Base-by-base conservation (phyloP, 805 yeast genomes). In the Pichia membranifaciens region DNA sequence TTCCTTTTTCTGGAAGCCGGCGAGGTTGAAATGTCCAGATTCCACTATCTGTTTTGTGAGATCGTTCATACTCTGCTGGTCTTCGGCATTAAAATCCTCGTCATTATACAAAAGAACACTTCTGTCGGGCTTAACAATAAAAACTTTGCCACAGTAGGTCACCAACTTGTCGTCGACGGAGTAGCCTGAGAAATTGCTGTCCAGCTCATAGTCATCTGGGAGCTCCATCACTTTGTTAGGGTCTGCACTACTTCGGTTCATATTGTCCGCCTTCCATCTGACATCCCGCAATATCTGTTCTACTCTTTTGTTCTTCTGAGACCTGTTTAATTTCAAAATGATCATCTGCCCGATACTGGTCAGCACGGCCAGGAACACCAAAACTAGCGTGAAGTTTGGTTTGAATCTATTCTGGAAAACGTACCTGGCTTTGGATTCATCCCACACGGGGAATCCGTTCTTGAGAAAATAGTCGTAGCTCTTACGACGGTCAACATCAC, bases 381-480 rank as follows among this genome's bases (percentile, higher is more conserved):
- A 16, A 17, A 51, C 41, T 2, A 48, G 3, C 4, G 41, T 3
- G 1, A 48, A 40, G 18, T 43, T 33, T 6, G 56, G 58, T 23
- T 51, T 50, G 1, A 48, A 45, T 36, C 51, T 52, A 21, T 54
- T 47, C 15, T 48, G 49, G 34, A 51, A 56, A 18, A 44, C 17
- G 36, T 47, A 54, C 13, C 20, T 41, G 2, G 41, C 33, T 1
- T 49, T 56, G 2, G 28, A 16, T 20, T 39, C n/a, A 38, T 81
- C 80, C 51, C 85, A 87, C 51, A 74, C 72, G 6, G 99, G 98
- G 67, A 93, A 91, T 7, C 98, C 97, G 55, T 79, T 76, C 38
- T 77, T 71, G 45, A 86, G 70, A 66, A 87, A 93, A 64, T 79
- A 89, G 64, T 93, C 98, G 64, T 93, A 93, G 7, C 88, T 73